These are phyloP conservation scores for Boletus sp. DNA, from an alignment of 768 basidiomycete species.

Conservation along the genomic window DNA sequence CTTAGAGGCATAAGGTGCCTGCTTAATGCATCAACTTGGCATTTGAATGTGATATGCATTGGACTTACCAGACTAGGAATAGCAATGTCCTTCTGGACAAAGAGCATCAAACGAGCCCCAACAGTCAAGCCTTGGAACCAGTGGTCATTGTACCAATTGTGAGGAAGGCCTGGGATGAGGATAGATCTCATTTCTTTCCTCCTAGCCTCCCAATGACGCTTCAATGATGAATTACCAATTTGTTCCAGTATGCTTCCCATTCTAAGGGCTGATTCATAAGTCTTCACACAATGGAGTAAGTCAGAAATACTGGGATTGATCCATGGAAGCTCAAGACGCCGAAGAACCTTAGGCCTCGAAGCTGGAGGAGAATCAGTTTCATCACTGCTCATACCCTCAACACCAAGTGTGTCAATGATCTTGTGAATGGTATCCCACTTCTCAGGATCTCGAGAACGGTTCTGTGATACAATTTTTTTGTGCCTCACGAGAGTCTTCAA, in stretches of 20 bases:
- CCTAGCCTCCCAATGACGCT: not conserved
- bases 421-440: no score
- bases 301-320: not conserved
- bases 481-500: no score
- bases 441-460: no score
- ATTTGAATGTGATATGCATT: no score
- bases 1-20: no score
- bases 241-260: not conserved
- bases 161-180: not conserved
- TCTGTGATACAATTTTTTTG: no score
- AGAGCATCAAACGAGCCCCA: not conserved
- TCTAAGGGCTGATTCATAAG: not conserved
- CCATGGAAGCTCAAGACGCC: not conserved
- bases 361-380: not conserved
- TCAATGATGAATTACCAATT: not conserved
- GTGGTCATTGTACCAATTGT: slow-evolving; percentile 2
- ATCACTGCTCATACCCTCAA: no score
- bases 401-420: no score
- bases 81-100: not conserved
- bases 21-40: no score
- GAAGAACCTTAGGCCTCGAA: not conserved
- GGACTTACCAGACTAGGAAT: not conserved
- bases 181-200: not conserved
- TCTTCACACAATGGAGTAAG: not conserved
- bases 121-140: not conserved